Conservation (phyloP, 805 yeast genomes). For the Hemisphaericaspora nanyangensis region DNA sequence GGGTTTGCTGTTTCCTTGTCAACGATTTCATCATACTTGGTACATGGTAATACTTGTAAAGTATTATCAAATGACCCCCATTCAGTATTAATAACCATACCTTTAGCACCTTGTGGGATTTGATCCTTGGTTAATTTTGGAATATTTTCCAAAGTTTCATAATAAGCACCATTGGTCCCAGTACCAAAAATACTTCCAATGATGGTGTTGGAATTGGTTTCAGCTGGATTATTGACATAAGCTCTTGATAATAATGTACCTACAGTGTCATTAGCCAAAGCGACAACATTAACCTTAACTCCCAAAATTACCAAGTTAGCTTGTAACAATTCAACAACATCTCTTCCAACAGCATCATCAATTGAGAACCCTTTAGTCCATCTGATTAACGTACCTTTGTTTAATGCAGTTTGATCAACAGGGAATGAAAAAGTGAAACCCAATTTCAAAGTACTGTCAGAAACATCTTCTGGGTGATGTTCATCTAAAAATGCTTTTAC, state of each 20-base stretch:
- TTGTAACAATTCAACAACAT: slow-evolving; percentile 74
- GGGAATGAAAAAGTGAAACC: slow-evolving; percentile 97
- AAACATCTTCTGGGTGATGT: slow-evolving; percentile 50
- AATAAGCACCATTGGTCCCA: slow-evolving; percentile 95
- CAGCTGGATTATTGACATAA: slow-evolving; percentile 60
- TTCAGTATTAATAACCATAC: slow-evolving; percentile 92
- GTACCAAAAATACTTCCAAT: slow-evolving; percentile 95
- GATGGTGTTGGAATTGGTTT: slow-evolving; percentile 69
- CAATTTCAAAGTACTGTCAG: slow-evolving; percentile 51
- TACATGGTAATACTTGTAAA: slow-evolving; percentile 67
- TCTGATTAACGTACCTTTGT: slow-evolving; percentile 76
- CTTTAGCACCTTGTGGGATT: slow-evolving; percentile 45
- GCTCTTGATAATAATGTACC: slow-evolving; percentile 90
- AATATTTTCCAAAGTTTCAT: slow-evolving; percentile 71
- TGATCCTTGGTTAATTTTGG: slow-evolving; percentile 53
- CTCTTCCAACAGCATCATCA: slow-evolving; percentile 79
- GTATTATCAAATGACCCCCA: slow-evolving; percentile 98
- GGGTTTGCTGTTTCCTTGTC: slow-evolving; percentile 75
- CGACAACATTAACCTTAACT: slow-evolving; percentile 70
- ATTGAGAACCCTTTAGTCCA: slow-evolving; percentile 97
- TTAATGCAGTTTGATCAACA: slow-evolving; percentile 76
- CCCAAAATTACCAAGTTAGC: slow-evolving; percentile 55
- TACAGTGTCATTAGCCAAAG: slow-evolving; percentile 93
- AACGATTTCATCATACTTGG: slow-evolving; percentile 69
- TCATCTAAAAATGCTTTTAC: slow-evolving; percentile 60